phyloP scores from a whole-genome alignment of 2,329 filamentous ascomycete genomes.

The Pseudocercospora fuligena region DNA sequence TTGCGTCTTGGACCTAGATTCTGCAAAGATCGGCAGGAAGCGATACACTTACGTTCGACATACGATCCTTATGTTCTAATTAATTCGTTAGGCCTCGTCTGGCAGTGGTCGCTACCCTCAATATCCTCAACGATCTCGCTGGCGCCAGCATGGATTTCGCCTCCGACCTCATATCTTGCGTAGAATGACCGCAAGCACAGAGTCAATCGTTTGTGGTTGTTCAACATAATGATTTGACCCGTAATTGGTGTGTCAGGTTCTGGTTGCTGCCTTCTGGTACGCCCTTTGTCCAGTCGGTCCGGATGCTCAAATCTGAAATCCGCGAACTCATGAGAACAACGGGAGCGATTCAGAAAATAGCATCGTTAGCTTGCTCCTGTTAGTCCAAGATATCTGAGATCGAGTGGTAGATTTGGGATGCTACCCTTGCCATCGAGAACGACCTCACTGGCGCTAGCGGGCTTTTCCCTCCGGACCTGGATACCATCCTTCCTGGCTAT shows the following conservation, averaged over 20 bases:
- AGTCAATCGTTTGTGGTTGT: not conserved
- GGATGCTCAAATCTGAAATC: not conserved
- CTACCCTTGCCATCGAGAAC: not conserved
- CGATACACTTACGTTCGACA: not conserved
- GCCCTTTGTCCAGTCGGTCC: not conserved
- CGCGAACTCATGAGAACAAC: not conserved
- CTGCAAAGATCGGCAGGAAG: not conserved
- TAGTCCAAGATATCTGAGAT: not conserved
- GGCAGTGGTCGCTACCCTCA: not conserved
- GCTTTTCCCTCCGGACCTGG: not conserved
- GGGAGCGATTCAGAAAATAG: not conserved
- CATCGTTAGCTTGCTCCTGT: not conserved
- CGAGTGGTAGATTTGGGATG: not conserved
- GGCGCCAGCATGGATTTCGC: not conserved
- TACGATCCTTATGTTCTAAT: not conserved
- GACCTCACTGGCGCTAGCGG: not conserved
- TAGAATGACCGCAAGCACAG: not conserved
- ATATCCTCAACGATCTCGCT: not conserved
- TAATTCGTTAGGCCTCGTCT: not conserved
- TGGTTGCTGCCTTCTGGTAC: not conserved
- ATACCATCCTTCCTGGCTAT: not conserved
- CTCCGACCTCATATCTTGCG: not conserved
- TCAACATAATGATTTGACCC: not conserved
- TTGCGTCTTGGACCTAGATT: not conserved
- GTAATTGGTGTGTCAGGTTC: not conserved